These are phyloP conservation scores for Aspergillus nanangensis DNA, from an alignment of 495 filamentous ascomycete genomes.

Conservation along the genomic window DNA sequence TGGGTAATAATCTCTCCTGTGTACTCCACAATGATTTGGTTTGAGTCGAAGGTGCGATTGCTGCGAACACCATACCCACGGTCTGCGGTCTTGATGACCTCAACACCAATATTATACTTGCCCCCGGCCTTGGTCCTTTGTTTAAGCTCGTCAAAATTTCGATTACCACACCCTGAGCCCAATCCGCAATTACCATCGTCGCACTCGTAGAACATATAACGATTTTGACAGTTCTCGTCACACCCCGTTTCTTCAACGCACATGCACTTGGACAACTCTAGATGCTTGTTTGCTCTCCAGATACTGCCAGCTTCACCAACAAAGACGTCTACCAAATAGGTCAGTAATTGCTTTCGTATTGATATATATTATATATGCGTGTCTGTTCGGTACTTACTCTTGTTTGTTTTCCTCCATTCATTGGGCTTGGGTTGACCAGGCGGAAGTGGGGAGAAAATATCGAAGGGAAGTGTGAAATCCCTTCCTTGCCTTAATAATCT, in stretches of 20 bases:
- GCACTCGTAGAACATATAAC: constrained; percentile 96
- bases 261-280: constrained; percentile 74
- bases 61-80: constrained; percentile 88
- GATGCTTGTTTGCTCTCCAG: constrained; percentile 75
- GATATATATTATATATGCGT: no score
- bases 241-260: constrained; percentile 77
- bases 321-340: constrained; percentile 92
- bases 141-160: constrained; percentile 76
- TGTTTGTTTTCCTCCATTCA: constrained; percentile 84
- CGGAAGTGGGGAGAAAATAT: constrained; percentile 81
- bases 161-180: constrained; percentile 73
- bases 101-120: constrained; percentile 85
- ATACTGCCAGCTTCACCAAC: constrained; percentile 80
- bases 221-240: constrained; percentile 85
- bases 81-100: constrained; percentile 85
- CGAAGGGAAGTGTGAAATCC: constrained; percentile 84
- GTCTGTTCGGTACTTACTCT: constrained; percentile 63
- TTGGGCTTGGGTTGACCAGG: constrained; percentile 84
- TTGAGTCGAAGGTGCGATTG: constrained; percentile 79
- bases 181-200: constrained; percentile 84
- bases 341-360: no score
- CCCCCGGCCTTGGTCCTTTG: constrained; percentile 71
- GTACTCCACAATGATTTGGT: constrained; percentile 98
- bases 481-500: constrained; percentile 59
- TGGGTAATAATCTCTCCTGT: constrained; percentile 96